These are phyloP conservation scores for Cyclaneusma minus DNA, from an alignment of 2,329 filamentous ascomycete genomes.

Conservation along the genomic window DNA sequence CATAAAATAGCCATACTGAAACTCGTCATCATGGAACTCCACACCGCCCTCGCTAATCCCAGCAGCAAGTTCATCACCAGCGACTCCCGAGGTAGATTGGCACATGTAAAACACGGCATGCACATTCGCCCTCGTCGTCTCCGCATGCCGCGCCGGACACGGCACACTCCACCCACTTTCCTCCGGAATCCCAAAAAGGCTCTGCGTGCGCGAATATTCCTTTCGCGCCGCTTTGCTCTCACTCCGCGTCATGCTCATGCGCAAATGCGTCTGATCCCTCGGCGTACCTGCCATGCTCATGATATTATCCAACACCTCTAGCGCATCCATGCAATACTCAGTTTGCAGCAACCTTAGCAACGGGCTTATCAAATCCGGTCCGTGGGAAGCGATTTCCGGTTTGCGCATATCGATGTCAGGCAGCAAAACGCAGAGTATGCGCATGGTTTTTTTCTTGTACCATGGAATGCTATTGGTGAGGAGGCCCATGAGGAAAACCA, in stretches of 20 bases:
- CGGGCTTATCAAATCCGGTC: slow-evolving; percentile 88
- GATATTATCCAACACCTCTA: slow-evolving; percentile 85
- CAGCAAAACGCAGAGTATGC: slow-evolving; percentile 69
- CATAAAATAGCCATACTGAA: slow-evolving; percentile 48
- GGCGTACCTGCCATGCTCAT: slow-evolving; percentile 87
- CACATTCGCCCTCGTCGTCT: slow-evolving; percentile 76
- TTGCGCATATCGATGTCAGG: slow-evolving; percentile 88
- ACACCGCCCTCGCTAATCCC: slow-evolving; percentile 58
- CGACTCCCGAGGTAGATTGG: slow-evolving; percentile 46
- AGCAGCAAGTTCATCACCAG: slow-evolving; percentile 38
- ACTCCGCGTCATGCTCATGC: slow-evolving; percentile 94
- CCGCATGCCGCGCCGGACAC: slow-evolving; percentile 78
- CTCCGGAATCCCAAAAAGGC: slow-evolving; percentile 91
- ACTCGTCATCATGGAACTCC: slow-evolving; percentile 85
- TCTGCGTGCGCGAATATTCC: slow-evolving; percentile 88
- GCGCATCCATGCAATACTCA: slow-evolving; percentile 81
- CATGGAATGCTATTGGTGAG: slow-evolving; percentile 78
- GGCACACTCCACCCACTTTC: slow-evolving; percentile 94
- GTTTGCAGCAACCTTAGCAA: slow-evolving; percentile 80
- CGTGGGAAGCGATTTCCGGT: slow-evolving; percentile 75
- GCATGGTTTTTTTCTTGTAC: slow-evolving; percentile 90
- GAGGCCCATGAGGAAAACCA: slow-evolving; percentile 82
- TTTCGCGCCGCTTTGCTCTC: slow-evolving; percentile 78
- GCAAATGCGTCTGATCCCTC: slow-evolving; percentile 84
- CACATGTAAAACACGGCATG: slow-evolving; percentile 95